Percentiles rank a stretch among this genome's conserved stretches.
These are phyloP conservation scores for Polyporus tsugae DNA, from an alignment of 1,284 basidiomycete species.

Conservation along the genomic window DNA sequence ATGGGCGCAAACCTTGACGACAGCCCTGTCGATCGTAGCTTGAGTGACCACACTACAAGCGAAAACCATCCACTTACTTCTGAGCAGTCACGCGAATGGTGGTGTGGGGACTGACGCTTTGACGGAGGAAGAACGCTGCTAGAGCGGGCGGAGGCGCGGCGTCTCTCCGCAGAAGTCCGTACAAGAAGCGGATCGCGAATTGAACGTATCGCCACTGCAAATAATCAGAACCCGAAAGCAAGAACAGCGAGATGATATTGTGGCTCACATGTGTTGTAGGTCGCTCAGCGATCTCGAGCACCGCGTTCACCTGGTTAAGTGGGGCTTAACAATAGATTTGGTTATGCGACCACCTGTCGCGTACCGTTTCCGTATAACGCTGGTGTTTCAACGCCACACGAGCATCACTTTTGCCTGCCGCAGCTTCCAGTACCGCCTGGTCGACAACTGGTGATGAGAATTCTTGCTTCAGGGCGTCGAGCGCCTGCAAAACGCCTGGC, in stretches of 20 bases:
- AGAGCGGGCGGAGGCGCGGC: constrained; percentile 68
- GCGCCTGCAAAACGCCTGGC: constrained; percentile 53
- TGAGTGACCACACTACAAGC: constrained; percentile 7
- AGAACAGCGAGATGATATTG: constrained; percentile 16
- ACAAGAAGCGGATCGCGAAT: constrained; percentile 79
- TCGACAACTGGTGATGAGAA: constrained; percentile 56
- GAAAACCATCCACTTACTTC: constrained; percentile 40
- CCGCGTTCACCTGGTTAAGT: constrained; percentile 57
- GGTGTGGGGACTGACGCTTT: constrained; percentile 82
- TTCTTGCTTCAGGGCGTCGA: constrained; percentile 57
- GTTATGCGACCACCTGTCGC: constrained; percentile 21
- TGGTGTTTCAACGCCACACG: constrained; percentile 54
- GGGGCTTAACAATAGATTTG: constrained; percentile 23
- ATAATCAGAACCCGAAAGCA: background rate
- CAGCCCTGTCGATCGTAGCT: constrained; percentile 56
- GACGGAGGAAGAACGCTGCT: constrained; percentile 74
- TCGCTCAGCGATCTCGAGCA: constrained; percentile 73
- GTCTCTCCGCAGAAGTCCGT: constrained; percentile 81
- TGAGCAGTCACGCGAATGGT: constrained; percentile 80
- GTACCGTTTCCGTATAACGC: constrained; percentile 60
- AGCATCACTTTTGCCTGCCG: constrained; percentile 48
- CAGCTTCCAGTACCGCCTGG: constrained; percentile 51
- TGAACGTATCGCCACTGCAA: constrained; percentile 90
- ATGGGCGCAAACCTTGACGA: constrained; percentile 79
- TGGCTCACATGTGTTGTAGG: constrained; percentile 74